Percentiles rank a stretch among this genome's conserved stretches.
These are phyloP conservation scores for Tulasnella calospora DNA, from an alignment of 768 basidiomycete species.

Conservation along the genomic window DNA sequence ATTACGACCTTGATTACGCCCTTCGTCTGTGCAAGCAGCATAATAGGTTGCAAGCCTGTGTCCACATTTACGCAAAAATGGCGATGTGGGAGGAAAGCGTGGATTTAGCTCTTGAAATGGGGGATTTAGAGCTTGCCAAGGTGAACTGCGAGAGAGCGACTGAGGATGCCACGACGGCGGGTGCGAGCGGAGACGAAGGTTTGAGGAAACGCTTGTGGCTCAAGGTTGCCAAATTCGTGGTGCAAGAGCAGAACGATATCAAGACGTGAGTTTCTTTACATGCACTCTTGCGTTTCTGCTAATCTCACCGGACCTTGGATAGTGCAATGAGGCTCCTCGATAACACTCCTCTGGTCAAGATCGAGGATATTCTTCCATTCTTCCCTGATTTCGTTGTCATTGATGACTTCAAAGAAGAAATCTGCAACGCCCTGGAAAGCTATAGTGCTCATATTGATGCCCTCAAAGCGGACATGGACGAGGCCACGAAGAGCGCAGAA, in stretches of 20 bases:
- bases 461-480: conserved; percentile 92
- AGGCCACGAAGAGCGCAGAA: conserved; percentile 86
- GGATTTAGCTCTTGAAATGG: conserved; percentile 88
- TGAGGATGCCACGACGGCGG: conserved; percentile 25
- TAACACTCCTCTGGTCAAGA: conserved; percentile 89
- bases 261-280: conserved; percentile 67
- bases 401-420: conserved; percentile 99
- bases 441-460: conserved; percentile 87
- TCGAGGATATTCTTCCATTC: conserved; percentile 98
- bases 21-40: conserved; percentile 83
- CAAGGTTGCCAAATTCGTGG: conserved; percentile 97
- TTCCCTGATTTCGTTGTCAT: conserved; percentile 99
- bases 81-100: conserved; percentile 95
- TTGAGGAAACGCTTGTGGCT: conserved; percentile 94
- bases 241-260: conserved; percentile 96
- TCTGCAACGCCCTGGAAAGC: conserved; percentile 89
- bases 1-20: conserved; percentile 96
- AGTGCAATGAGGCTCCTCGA: conserved; percentile 98
- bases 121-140: conserved; percentile 91
- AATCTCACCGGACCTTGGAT: not conserved
- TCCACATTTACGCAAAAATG: conserved; percentile 97
- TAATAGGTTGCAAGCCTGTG: conserved; percentile 78
- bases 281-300: not conserved
- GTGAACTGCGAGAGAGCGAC: conserved; percentile 93
- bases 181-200: conserved; percentile 55